A percentile compares a stretch with the other conserved stretches of the same genome.
Evolutionary conservation across 768 basidiomycete genomes (phyloP).

Genomic region (Tubosaeta sp.): DNA sequence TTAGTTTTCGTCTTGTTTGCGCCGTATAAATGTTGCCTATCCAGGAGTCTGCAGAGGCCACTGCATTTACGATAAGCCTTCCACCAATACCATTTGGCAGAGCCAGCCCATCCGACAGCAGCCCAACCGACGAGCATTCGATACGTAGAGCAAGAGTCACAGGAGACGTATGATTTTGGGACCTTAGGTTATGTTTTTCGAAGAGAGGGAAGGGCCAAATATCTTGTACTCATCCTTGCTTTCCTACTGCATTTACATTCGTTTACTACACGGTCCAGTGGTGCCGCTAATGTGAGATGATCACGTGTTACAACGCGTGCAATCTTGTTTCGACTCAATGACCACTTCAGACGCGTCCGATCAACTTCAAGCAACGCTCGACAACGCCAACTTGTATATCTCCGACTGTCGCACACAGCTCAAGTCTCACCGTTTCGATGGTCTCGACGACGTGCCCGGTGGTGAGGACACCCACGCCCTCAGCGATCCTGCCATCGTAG

Average conservation of each 20-base stretch:
- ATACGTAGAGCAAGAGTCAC: not conserved
- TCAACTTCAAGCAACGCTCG: slow-evolving; percentile 26
- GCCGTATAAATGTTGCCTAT: not conserved
- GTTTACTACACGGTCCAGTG: no score
- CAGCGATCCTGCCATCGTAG: slow-evolving; percentile 54
- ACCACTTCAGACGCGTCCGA: slow-evolving; percentile 19
- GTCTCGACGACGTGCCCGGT: slow-evolving; percentile 22
- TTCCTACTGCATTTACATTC: not conserved
- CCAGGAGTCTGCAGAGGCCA: not conserved
- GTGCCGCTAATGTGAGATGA: not conserved
- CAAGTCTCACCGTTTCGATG: slow-evolving; percentile 27
- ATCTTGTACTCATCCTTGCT: not conserved
- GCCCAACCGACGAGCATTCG: not conserved
- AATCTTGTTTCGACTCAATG: slow-evolving; percentile 6
- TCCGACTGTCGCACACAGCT: slow-evolving; percentile 19
- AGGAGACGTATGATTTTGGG: not conserved
- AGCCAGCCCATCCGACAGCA: not conserved
- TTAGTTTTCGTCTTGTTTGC: no score
- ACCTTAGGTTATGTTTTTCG: not conserved
- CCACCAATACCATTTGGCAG: not conserved
- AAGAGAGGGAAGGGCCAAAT: not conserved
- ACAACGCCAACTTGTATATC: slow-evolving; percentile 22
- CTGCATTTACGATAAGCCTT: not conserved
- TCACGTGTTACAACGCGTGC: not conserved
- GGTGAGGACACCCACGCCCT: slow-evolving; percentile 23